Evolutionary conservation across 2,329 filamentous ascomycete genomes (phyloP), one percentile per base, ranked within the genome.

Genomic region (Colletotrichum lentis): DNA sequence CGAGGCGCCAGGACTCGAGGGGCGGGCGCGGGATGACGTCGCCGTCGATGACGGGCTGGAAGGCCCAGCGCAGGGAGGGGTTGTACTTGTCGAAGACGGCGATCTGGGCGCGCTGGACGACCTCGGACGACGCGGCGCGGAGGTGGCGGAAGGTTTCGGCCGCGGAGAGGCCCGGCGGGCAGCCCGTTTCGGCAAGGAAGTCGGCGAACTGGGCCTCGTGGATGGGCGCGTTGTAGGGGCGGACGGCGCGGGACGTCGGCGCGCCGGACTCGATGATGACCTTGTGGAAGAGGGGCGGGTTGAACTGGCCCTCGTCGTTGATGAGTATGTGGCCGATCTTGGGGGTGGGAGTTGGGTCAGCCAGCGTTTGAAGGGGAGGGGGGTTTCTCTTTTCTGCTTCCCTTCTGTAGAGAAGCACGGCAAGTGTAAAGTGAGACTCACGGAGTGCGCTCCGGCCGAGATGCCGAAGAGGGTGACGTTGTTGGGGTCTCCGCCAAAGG

Each of bases 311-410:
- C 35, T 69, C 66, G 66, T 69, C 66, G 39, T 69, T 50, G 69
- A 91, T 85, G 10, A 92, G 78, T 72, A 91, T 89, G 73, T 93
- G 90, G 3, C 90, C 90, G 71, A 91, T 85, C 85, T 90, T 69
- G 35, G 35, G 37, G 35, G 0, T 5, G 18, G 69, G 3, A 3
- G 49, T 50, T 63, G 41, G 41, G 73, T n/a, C n/a, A n/a, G 53
- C 46, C 16, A 37, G 44, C 14, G 16, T 35, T 27, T 35, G 7
- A 5, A 5, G 3, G 24, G 24, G 27, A n/a, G n/a, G 31, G 31
- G 31, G 31, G 31, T 8, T 10, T 31, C 27, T 2, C 8, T 10
- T 31, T 10, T 31, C 27, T 31, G 7, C 27, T 31, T 31, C 27
- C 8, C 27, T 31, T 31, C 27, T 31, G 8, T 31, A 31, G 27